Evolutionary conservation across 1,284 basidiomycete species (phyloP), one percentile per base, ranked within the genome.

Genomic region (Apiotrichum sp.): DNA sequence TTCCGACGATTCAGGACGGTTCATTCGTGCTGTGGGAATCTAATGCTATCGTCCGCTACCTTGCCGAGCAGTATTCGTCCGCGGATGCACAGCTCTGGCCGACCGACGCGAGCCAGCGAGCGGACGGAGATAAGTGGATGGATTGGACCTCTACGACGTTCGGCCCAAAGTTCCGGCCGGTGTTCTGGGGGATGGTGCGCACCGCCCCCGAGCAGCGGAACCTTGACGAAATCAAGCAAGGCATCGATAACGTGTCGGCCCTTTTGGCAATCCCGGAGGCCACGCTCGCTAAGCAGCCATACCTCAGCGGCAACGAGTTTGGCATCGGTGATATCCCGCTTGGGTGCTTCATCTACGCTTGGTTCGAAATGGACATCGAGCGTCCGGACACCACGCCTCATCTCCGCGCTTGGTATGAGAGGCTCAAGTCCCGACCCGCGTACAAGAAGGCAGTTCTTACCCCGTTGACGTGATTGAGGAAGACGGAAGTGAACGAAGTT

Each of bases 21-120:
- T 55, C 53, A 33, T n/a, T 54, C 6, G 49, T 54, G 4, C 31
- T 59, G 29, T 54, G 45, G 44, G 58, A 59, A 45, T 56, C 55
- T 22, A 59, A 59, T 52, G 46, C 58, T 35, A 59, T 59, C 33
- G 55, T 59, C 44, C 58, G 58, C 13, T 59, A 59, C 45, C 45
- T 59, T 7, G 50, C 49, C 16, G 49, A 52, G 4, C 40, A 53
- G 49, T 53, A 59, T 44, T 40, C 43, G 4, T 6, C 6, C 16
- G 3, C 16, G 35, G 3, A 29, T 29, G 29, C 29, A 29, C 29
- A 29, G 29, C 47, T 48, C 10, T 48, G 47, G 47, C n/a, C 11
- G 16, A 9, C 35, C 14, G n/a, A 48, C 34, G 16, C 45, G 41
- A 2, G 36, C 9, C 14, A n/a, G 8, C 49, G 55, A 1, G 55